phyloP scores from a whole-genome alignment of 169 alveolate species.

The Eimeria tenella region DNA sequence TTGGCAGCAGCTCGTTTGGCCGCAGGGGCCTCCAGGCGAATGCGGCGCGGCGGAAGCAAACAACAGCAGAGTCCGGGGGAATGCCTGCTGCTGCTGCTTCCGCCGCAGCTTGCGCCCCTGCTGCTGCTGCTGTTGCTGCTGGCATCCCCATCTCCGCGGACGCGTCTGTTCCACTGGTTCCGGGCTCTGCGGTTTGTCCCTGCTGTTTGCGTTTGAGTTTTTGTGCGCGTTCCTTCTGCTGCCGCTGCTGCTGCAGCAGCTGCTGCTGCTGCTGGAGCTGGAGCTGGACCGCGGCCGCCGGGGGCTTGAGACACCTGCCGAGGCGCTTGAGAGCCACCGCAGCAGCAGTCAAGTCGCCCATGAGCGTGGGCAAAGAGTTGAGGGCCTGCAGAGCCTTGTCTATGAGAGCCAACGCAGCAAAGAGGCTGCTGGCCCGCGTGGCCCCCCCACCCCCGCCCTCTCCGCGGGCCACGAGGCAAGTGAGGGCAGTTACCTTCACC shows the following conservation, averaged over 20 bases:
- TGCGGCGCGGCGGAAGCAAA: neutral
- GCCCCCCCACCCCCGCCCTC: neutral
- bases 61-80: neutral
- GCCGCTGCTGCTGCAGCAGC: slow-evolving; percentile 23
- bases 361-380: slow-evolving; percentile 31
- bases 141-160: neutral
- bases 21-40: slow-evolving; percentile 46
- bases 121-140: slow-evolving; percentile 2
- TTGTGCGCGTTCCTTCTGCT: neutral
- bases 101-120: neutral
- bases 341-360: slow-evolving; percentile 55
- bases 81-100: slow-evolving; percentile 17
- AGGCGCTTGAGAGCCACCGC: slow-evolving; percentile 50
- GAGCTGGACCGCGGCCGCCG: neutral
- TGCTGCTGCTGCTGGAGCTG: slow-evolving; percentile 4
- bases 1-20: neutral
- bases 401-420: slow-evolving; percentile 51
- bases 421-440: slow-evolving; percentile 14
- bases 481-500: slow-evolving; percentile 46
- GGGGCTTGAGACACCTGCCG: slow-evolving; percentile 10
- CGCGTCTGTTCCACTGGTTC: neutral
- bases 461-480: slow-evolving; percentile 26
- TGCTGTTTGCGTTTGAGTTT: neutral
- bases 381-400: slow-evolving; percentile 54
- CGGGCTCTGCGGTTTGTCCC: neutral